phyloP scores from a whole-genome alignment of 805 yeast species.

The Candida stauntonica region DNA sequence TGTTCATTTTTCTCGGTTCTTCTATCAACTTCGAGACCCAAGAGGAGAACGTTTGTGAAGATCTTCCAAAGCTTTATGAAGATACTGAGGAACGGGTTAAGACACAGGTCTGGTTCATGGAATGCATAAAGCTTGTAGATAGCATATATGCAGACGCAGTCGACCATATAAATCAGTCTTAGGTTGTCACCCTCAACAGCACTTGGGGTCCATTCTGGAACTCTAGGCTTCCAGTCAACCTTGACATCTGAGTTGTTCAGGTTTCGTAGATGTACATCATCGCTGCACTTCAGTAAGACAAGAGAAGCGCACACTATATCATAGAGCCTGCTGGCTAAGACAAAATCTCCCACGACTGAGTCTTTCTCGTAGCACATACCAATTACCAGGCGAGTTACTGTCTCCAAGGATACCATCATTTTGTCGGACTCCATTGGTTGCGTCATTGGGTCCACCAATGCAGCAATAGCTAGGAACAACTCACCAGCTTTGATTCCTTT shows the following conservation, averaged over 20 bases:
- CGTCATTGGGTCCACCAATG: slow-evolving; percentile 57
- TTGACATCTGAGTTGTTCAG: slow-evolving; percentile 37
- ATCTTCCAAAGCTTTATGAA: slow-evolving; percentile 63
- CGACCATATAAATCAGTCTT: slow-evolving; percentile 42
- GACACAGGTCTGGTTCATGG: slow-evolving; percentile 35
- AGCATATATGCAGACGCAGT: slow-evolving; percentile 38
- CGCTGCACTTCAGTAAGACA: slow-evolving; percentile 35
- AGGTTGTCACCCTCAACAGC: slow-evolving; percentile 33
- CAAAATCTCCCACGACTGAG: slow-evolving; percentile 32
- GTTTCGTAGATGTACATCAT: slow-evolving; percentile 37
- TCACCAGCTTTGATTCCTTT: slow-evolving; percentile 12
- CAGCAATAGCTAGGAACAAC: slow-evolving; percentile 29
- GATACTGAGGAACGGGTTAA: slow-evolving; percentile 60
- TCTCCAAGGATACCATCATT: slow-evolving; percentile 49
- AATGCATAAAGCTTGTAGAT: slow-evolving; percentile 40
- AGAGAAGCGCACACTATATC: slow-evolving; percentile 36
- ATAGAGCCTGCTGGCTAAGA: slow-evolving; percentile 30
- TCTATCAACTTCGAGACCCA: slow-evolving; percentile 59
- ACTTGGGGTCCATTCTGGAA: slow-evolving; percentile 36
- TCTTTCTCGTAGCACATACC: slow-evolving; percentile 29
- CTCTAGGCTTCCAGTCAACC: slow-evolving; percentile 30
- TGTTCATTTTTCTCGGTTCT: slow-evolving; percentile 31
- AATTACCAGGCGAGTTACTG: slow-evolving; percentile 46
- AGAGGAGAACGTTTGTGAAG: slow-evolving; percentile 51
- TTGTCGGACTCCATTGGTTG: slow-evolving; percentile 62